These are phyloP conservation scores for Penicillium sp. DNA, from an alignment of 2,329 filamentous ascomycete genomes.

Conservation along the genomic window DNA sequence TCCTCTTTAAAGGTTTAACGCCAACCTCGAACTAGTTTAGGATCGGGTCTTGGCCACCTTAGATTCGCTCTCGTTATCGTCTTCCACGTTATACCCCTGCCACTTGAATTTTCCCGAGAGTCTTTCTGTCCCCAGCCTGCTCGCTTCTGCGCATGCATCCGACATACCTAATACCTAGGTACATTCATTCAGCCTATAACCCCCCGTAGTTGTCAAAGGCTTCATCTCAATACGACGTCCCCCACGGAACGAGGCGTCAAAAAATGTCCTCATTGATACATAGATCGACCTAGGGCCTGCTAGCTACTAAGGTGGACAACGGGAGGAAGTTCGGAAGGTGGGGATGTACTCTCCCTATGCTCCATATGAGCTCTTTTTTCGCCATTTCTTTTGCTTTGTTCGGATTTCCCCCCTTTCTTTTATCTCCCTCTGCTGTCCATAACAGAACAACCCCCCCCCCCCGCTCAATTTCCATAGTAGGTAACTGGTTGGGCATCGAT, in stretches of 20 bases:
- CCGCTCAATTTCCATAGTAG: background rate
- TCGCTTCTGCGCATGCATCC: background rate
- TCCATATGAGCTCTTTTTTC: background rate
- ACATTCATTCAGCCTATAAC: background rate
- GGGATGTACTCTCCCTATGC: background rate
- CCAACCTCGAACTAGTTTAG: constrained; percentile 12
- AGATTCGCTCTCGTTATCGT: background rate
- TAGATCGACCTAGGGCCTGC: constrained; percentile 20
- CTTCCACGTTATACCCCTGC: constrained; percentile 2
- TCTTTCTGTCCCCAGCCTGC: background rate
- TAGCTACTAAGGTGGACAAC: constrained; percentile 3
- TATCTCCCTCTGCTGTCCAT: background rate
- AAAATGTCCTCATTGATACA: constrained; percentile 15
- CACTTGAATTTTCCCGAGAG: background rate
- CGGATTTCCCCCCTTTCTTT: background rate
- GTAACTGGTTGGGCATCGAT: constrained; percentile 6
- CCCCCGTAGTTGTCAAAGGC: background rate
- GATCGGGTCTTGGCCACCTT: background rate
- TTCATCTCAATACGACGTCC: constrained; percentile 4
- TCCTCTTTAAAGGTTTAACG: constrained; percentile 10
- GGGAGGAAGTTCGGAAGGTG: constrained; percentile 8
- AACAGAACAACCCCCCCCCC: too few relatives aligned
- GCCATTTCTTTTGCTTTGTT: background rate
- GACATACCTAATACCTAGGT: background rate
- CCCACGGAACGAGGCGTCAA: constrained; percentile 19